Evolutionary conservation across 768 basidiomycete genomes (phyloP).

Genomic region (Mycena pura): DNA sequence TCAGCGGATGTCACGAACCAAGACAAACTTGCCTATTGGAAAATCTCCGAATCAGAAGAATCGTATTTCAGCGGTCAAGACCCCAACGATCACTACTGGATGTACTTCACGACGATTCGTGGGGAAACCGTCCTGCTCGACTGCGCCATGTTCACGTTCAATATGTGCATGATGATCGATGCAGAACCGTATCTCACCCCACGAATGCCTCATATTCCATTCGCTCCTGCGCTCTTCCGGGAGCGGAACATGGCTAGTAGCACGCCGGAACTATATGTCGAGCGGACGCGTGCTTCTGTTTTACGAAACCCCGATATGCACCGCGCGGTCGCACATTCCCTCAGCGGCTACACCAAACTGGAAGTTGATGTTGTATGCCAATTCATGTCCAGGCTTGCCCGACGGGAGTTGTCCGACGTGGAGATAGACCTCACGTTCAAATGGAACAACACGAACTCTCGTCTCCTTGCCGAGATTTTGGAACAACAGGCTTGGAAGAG

Average conservation of each 20-base stretch:
- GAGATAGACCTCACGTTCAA: conserved; percentile 32
- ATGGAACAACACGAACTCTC: conserved; percentile 17
- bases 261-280: conserved; percentile 22
- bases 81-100: conserved; percentile 55
- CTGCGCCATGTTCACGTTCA: conserved; percentile 50
- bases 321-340: conserved; percentile 18
- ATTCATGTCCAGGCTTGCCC: conserved; percentile 42
- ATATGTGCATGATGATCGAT: conserved; percentile 39
- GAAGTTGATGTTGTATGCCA: conserved; percentile 20
- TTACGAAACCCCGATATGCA: conserved; percentile 36
- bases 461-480: conserved; percentile 15
- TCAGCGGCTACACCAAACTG: conserved; percentile 16
- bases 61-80: conserved; percentile 44
- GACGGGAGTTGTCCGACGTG: conserved; percentile 19
- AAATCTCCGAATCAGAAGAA: conserved; percentile 29
- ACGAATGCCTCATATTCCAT: conserved; percentile 18
- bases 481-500: conserved; percentile 24
- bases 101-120: conserved; percentile 52
- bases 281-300: conserved; percentile 35
- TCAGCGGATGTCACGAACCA: conserved; percentile 38
- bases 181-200: conserved; percentile 23
- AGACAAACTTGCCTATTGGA: conserved; percentile 47
- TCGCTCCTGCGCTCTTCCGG: conserved; percentile 35
- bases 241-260: conserved; percentile 22
- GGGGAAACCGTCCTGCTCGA: conserved; percentile 51